Evolutionary conservation across 345 rosid genomes (phyloP).

Genomic region (Populus euphratica): DNA sequence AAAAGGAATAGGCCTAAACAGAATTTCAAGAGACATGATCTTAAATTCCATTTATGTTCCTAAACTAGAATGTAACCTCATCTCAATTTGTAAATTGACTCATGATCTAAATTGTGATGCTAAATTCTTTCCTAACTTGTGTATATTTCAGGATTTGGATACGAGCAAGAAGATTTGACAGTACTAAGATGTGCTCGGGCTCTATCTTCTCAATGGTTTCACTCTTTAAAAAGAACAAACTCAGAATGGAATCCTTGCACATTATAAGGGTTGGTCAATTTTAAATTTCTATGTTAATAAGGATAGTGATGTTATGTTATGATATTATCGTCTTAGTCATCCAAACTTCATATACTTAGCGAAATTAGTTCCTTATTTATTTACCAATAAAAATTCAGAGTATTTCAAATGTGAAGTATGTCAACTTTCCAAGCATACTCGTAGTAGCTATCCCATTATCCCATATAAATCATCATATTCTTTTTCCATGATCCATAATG

Average conservation of each 20-base stretch:
- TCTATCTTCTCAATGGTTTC: neutral
- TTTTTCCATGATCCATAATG: neutral
- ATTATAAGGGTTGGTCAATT: neutral
- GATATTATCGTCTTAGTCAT: neutral
- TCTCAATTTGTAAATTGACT: neutral
- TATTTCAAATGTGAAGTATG: neutral
- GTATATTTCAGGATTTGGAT: neutral
- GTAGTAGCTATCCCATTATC: neutral
- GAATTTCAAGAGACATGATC: neutral
- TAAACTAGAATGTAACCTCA: neutral
- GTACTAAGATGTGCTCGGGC: neutral
- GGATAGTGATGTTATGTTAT: neutral
- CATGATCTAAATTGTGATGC: neutral
- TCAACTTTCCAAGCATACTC: neutral
- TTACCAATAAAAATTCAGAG: neutral
- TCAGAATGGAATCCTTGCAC: too few species aligned
- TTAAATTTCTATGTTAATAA: neutral
- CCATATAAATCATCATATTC: neutral
- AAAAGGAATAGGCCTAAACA: neutral
- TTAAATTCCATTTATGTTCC: neutral
- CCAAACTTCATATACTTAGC: too few species aligned
- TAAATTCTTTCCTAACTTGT: neutral
- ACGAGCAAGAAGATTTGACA: neutral
- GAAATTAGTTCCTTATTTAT: neutral
- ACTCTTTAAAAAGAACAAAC: neutral